Evolutionary conservation across 768 basidiomycete genomes (phyloP).

Genomic region (Dioszegia hungarica): DNA sequence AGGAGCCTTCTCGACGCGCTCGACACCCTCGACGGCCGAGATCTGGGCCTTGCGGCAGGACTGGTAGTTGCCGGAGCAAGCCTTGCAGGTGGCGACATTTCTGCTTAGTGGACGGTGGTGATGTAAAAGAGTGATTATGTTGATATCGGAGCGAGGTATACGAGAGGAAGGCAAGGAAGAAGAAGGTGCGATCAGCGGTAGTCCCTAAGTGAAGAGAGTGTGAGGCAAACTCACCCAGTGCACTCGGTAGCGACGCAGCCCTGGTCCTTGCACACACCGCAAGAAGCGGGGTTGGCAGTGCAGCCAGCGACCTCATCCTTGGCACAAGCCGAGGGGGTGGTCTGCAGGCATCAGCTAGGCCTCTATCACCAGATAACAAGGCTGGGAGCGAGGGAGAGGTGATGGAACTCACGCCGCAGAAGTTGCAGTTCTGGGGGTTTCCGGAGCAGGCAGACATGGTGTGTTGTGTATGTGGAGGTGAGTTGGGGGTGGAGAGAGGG

Average conservation of each 20-base stretch:
- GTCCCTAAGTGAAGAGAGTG: too few relatives aligned
- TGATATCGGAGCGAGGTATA: too few relatives aligned
- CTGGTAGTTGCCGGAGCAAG: slow-evolving; percentile 35
- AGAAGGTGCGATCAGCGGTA: too few relatives aligned
- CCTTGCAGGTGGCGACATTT: slow-evolving; percentile 30
- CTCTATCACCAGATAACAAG: background rate
- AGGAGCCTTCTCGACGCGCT: slow-evolving; percentile 12
- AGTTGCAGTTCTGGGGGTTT: slow-evolving; percentile 36
- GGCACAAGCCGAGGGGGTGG: slow-evolving; percentile 22
- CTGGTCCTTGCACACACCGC: slow-evolving; percentile 32
- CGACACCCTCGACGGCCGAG: slow-evolving; percentile 33
- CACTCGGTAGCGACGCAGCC: slow-evolving; percentile 38
- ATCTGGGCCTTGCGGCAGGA: slow-evolving; percentile 37
- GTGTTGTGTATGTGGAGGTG: background rate
- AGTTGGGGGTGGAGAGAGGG: background rate
- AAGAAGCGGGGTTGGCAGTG: slow-evolving; percentile 31
- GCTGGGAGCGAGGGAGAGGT: background rate
- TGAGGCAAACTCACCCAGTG: slow-evolving; percentile 29
- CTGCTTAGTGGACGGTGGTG: too few relatives aligned
- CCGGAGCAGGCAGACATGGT: slow-evolving; percentile 37
- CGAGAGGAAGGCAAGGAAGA: too few relatives aligned
- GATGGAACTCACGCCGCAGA: slow-evolving; percentile 39
- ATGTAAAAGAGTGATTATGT: too few relatives aligned
- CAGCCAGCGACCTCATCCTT: slow-evolving; percentile 37
- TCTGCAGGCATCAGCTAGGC: slow-evolving; percentile 8